These are phyloP conservation scores for Aspergillus calidoustus DNA, from an alignment of 2,329 filamentous ascomycete genomes.

Conservation along the genomic window DNA sequence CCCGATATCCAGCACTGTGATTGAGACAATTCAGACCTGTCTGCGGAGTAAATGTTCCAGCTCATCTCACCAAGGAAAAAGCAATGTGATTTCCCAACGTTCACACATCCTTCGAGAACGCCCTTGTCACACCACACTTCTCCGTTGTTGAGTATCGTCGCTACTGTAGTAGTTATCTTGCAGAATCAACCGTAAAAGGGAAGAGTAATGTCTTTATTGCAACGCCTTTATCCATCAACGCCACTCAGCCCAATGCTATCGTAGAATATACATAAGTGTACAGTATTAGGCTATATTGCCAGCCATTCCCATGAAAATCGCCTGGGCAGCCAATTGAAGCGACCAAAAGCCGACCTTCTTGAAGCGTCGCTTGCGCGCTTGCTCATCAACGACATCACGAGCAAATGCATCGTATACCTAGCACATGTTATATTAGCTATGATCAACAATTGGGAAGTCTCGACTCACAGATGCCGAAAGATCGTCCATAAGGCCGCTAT, in stretches of 20 bases:
- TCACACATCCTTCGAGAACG: not conserved
- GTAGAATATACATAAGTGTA: slow-evolving; percentile 26
- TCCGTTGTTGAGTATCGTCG: not conserved
- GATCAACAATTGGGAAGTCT: not conserved
- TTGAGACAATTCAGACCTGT: not conserved
- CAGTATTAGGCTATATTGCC: slow-evolving; percentile 68
- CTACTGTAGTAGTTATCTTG: not conserved
- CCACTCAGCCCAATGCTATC: slow-evolving; percentile 10
- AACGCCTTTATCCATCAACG: slow-evolving; percentile 21
- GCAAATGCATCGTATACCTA: slow-evolving; percentile 92
- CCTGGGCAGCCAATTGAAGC: slow-evolving; percentile 86
- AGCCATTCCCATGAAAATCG: slow-evolving; percentile 91
- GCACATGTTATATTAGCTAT: slow-evolving; percentile 17
- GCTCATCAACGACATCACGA: slow-evolving; percentile 84
- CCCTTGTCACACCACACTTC: not conserved
- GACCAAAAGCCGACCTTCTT: slow-evolving; percentile 98
- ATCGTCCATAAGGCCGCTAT: slow-evolving; percentile 93
- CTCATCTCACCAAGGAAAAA: slow-evolving; percentile 3
- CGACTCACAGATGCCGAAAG: slow-evolving; percentile 73
- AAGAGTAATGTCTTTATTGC: slow-evolving; percentile 16
- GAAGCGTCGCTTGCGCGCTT: slow-evolving; percentile 81
- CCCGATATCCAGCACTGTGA: not conserved
- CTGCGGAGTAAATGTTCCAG: not conserved
- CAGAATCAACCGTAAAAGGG: not conserved
- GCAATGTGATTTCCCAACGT: slow-evolving; percentile 1